Evolutionary conservation across 1,139 yeast species (phyloP), one percentile per base, ranked within the genome.

Genomic region (Hanseniaspora sp.): DNA sequence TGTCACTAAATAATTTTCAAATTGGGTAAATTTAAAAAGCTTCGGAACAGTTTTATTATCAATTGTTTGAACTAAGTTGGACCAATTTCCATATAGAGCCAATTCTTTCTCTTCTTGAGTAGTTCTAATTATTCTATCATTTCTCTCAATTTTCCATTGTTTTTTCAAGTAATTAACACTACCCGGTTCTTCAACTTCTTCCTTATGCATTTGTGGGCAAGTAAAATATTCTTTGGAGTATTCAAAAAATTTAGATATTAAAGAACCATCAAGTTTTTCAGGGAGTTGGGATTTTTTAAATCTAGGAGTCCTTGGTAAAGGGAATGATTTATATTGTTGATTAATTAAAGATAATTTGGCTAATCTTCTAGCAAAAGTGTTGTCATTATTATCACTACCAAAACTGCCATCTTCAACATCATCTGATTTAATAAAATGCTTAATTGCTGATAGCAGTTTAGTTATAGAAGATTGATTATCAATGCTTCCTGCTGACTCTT

Each of bases 191-290:
- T 92, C 97, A 18, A 81, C 73, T 63, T 92, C 97, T 56, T 80
- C 78, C 59, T 80, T 82, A 17, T 87, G 81, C 84, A 92, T 85
- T 65, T 92, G 97, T 0, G 99, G 97, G 64, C 90, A 97, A 64
- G 90, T 96, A 70, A 90, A 92, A 64, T 88, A 90, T 65, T 92
- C 98, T 59, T 90, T 80, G 61, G 92, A 80, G 72, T 88, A 92
- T 56, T 86, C 95, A 60, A 90, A 82, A 64, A 92, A 90, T 4
- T 83, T 82, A 23, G 95, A 83, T 15, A 75, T 74, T 29, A 82
- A 68, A 0, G 95, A 90, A 9, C 83, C 63, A n/a, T 68, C 69
- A 1, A 82, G 77, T 41, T 67, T 65, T 3, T 71, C 61, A 11
- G 65, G 64, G 15, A 59, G 59, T 40, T 58, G 61, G 31, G 60